phyloP scores from a whole-genome alignment of 495 filamentous ascomycete species.

The Chlorociboria aeruginascens region DNA sequence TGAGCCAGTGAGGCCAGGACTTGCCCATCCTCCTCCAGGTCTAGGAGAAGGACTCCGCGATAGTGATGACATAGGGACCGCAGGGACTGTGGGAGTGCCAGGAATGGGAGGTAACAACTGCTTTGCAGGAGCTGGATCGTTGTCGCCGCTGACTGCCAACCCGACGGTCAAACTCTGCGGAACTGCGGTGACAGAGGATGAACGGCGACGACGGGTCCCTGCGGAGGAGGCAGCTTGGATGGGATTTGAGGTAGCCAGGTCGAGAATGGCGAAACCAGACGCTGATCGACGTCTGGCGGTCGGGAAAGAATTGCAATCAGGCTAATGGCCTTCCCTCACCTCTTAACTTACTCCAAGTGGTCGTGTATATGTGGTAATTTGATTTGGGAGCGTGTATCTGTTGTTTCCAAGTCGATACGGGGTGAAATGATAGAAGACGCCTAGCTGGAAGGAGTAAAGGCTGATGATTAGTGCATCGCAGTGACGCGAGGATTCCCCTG shows the following conservation, averaged over 20 bases:
- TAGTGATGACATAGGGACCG: constrained; percentile 61
- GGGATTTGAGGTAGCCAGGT: constrained; percentile 21
- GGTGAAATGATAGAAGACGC: too few species aligned
- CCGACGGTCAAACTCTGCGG: constrained; percentile 10
- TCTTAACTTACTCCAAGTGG: too few species aligned
- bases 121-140: not conserved
- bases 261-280: constrained; percentile 9
- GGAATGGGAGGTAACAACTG: constrained; percentile 14
- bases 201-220: not conserved
- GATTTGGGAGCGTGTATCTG: too few species aligned
- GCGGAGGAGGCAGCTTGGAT: constrained; percentile 13
- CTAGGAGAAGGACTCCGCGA: constrained; percentile 76
- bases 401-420: too few species aligned
- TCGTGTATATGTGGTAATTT: too few species aligned
- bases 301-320: too few species aligned
- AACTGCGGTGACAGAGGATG: constrained; percentile 6
- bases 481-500: too few species aligned
- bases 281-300: constrained; percentile 15
- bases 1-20: constrained; percentile 59
- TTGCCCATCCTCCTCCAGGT: constrained; percentile 76
- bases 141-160: not conserved
- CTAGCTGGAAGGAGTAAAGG: too few species aligned
- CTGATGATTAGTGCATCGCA: too few species aligned
- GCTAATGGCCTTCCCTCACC: too few species aligned
- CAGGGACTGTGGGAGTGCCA: constrained; percentile 38